Conservation (phyloP, 352 stramenopile genomes). For the Globisporangium middletonii region DNA sequence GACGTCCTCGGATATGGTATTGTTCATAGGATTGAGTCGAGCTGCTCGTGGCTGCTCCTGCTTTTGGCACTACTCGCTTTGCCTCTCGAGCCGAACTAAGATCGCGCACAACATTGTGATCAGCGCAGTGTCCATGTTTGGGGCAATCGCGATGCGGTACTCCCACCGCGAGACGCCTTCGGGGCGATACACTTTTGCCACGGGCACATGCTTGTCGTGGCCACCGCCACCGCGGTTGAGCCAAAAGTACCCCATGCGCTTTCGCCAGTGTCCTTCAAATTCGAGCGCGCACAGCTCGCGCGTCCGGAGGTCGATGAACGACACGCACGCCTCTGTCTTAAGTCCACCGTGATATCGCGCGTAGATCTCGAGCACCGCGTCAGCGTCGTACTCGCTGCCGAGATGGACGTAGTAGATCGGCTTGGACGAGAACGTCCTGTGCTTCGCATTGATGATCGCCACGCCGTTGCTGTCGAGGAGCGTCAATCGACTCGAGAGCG, state of each 20-base stretch:
- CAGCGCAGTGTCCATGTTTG: slow-evolving; percentile 6
- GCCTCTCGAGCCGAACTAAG: too few relatives aligned
- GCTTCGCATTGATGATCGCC: background rate
- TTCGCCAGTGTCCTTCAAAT: slow-evolving; percentile 3
- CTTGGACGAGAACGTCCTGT: background rate
- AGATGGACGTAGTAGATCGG: background rate
- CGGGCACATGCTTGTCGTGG: background rate
- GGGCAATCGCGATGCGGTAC: slow-evolving; percentile 2
- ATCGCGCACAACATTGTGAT: background rate
- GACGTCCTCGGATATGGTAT: too few relatives aligned
- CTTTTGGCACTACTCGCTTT: too few relatives aligned
- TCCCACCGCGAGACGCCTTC: background rate
- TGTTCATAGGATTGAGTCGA: too few relatives aligned
- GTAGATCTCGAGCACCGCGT: slow-evolving; percentile 1
- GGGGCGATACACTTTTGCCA: background rate
- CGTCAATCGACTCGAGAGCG: background rate
- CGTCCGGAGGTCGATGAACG: slow-evolving; percentile 1
- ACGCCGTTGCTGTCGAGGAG: background rate
- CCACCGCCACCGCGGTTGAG: background rate
- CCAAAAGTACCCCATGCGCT: background rate
- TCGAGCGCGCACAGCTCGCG: background rate
- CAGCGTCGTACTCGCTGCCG: background rate
- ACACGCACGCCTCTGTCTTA: background rate
- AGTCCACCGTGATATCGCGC: background rate
- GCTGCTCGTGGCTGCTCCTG: too few relatives aligned